Evolutionary conservation across 1,284 basidiomycete genomes (phyloP).

Genomic region (Exobasidium cylindrosporum): DNA sequence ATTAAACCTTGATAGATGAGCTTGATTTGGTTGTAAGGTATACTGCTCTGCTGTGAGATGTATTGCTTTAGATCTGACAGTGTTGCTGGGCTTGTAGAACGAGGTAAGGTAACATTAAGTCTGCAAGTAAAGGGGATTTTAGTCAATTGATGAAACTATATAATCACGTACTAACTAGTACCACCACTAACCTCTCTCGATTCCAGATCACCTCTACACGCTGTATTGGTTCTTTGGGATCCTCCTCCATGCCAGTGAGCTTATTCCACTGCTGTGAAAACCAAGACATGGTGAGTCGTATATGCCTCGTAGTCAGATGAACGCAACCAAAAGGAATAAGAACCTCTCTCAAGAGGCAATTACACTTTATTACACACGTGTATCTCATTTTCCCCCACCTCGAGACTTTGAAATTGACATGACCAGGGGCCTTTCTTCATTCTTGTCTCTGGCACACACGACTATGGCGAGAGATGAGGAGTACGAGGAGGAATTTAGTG

Average conservation of each 20-base stretch:
- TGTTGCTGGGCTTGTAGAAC: conserved; percentile 17
- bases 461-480: background rate
- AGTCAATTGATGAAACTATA: too few species aligned
- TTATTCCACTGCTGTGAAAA: conserved; percentile 53
- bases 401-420: too few species aligned
- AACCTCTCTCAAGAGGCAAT: too few species aligned
- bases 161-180: too few species aligned
- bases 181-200: conserved; percentile 36
- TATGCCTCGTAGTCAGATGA: too few species aligned
- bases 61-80: conserved; percentile 44
- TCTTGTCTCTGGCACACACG: too few species aligned
- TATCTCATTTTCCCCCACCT: too few species aligned
- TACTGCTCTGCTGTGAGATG: conserved; percentile 36
- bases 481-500: background rate
- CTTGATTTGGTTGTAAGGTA: conserved; percentile 41
- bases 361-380: too few species aligned
- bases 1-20: conserved; percentile 43
- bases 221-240: conserved; percentile 17
- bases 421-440: too few species aligned
- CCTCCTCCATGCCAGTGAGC: conserved; percentile 15
- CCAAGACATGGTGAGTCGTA: conserved; percentile 54
- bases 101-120: background rate
- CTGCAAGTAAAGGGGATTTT: too few species aligned
- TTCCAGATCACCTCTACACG: conserved; percentile 46
- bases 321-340: too few species aligned